Base-by-base conservation (phyloP, 352 stramenopile genomes). In the Globisporangium polare region DNA sequence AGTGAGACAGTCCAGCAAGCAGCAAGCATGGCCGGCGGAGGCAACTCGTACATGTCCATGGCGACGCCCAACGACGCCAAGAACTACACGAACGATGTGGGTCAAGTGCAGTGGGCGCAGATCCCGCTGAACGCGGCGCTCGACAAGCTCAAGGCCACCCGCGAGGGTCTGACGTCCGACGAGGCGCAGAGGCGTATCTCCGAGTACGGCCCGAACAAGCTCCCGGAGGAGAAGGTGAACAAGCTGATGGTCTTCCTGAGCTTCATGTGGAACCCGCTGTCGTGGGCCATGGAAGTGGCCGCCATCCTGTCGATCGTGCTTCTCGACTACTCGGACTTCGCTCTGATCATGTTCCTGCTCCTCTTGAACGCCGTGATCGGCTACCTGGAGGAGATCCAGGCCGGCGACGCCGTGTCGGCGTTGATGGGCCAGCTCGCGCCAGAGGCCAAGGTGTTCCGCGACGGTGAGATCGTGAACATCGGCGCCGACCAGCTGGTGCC, bases 341-440 rank as follows among this genome's bases (percentile, higher is more conserved):
- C 52, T 22, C 60, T 90, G 46, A 90, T 94, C 46, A 51, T 92
- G 39, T 79, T 87, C 50, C 62, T 94, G 59, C 67, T 91, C 31
- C 52, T 94, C 33, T 60, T 90, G 42, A 92, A 91, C 71, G 73
- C 86, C 26, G 72, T 75, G 74, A 88, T 94, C 66, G 81, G 79
- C 3, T 89, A 90, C 71, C 79, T 92, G 51, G 78, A 96, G 72
- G 75, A 86, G 67, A 82, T 93, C 60, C 90, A 97, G 69, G 89
- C 86, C 33, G 89, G 86, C 8, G 82, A 94, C 59, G 91, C 91
- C 29, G 88, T 97, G 53, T 80, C 86, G 42, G 91, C 90, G 15
- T 69, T 97, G 20, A 98, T 97, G 87, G 83, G 78, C 47, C 81
- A 88, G 57, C 72, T 97, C 35, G 87, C 80, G n/a, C 90, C 91